Evolutionary conservation across 768 basidiomycete species (phyloP), one percentile per base, ranked within the genome.

Genomic region (Dentipellis fragilis): DNA sequence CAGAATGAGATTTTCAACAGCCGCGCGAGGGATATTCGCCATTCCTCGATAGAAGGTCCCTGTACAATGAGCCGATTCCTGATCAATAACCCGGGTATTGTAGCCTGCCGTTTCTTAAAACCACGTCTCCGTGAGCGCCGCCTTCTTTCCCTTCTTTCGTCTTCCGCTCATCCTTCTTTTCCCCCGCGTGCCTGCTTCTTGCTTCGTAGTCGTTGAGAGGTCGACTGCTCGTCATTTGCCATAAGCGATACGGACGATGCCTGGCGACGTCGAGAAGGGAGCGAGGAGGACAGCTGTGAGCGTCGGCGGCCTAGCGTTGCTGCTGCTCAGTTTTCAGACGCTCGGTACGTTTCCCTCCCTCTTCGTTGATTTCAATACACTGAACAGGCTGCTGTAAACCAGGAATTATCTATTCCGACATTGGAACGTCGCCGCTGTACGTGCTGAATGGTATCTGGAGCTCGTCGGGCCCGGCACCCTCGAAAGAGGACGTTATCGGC

Each of bases 361-460:
- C 39, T 7, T 19, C n/a, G 8, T 35, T 9, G 35, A 10, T 22
- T 3, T 8, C 6, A 17, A 37, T 19, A 19, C 6, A 38, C 49
- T 3, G n/a, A 34, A 16, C 22, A 21, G 52, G 29, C 7, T 16
- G 17, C 17, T 2, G 21, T 60, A 19, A 29, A 58, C 52, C 58
- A 65, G 74, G 75, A 0, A 71, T 73, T 47, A 72, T 77, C 37
- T 75, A 71, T 60, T 69, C 68, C 19, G 76, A 77, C 56, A 73
- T 73, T 51, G 75, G 83, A 6, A 84, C 83, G 0, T 81, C 79
- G 0, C 82, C 84, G 0, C 65, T 85, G 12, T 86, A 86, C 65
- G 78, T 81, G 2, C 64, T 85, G 29, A 84, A 84, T 62, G 83
- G 83, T 9, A 77, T 86, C 12, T 86, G 81, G 78, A 73, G 80